A percentile compares a stretch with the other conserved stretches of the same genome.
phyloP scores from a whole-genome alignment of 2,329 filamentous ascomycete species.

The Akanthomyces dipterigenus region DNA sequence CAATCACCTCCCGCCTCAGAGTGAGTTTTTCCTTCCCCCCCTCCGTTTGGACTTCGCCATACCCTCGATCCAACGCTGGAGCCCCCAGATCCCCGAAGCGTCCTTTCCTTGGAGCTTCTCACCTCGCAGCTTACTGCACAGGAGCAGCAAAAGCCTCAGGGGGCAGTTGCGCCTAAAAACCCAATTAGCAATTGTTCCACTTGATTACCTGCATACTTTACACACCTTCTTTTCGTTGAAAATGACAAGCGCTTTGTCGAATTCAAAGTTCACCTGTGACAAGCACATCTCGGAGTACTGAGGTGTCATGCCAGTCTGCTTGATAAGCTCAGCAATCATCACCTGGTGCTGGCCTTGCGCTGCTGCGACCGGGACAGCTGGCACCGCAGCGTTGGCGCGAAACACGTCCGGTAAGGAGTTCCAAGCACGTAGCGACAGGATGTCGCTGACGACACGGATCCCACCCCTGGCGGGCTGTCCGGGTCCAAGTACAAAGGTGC shows the following conservation, averaged over 20 bases:
- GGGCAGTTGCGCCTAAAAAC: slow-evolving; percentile 37
- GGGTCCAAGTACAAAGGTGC: slow-evolving; percentile 72
- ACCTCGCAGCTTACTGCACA: slow-evolving; percentile 6
- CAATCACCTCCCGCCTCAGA: not conserved
- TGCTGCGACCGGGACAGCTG: slow-evolving; percentile 19
- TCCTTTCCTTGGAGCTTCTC: not conserved
- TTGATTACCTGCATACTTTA: not conserved
- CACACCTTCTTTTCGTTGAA: slow-evolving; percentile 71
- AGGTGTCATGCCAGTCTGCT: slow-evolving; percentile 72
- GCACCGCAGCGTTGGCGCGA: slow-evolving; percentile 22
- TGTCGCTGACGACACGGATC: slow-evolving; percentile 73
- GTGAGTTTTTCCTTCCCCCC: not conserved
- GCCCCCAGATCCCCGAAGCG: too few species aligned
- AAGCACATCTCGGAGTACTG: slow-evolving; percentile 78
- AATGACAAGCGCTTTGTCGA: slow-evolving; percentile 64
- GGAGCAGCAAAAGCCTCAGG: slow-evolving; percentile 37
- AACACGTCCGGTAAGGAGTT: slow-evolving; percentile 41
- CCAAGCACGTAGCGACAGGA: slow-evolving; percentile 66
- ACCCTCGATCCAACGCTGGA: not conserved
- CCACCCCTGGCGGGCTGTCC: slow-evolving; percentile 56
- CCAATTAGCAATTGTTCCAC: slow-evolving; percentile 12
- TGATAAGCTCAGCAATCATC: slow-evolving; percentile 67
- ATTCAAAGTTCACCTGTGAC: slow-evolving; percentile 71
- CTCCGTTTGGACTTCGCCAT: not conserved
- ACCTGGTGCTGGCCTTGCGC: slow-evolving; percentile 51